Evolutionary conservation across 192 early-diverging fungal genomes (phyloP).

Genomic region (Coemansia sp.): DNA sequence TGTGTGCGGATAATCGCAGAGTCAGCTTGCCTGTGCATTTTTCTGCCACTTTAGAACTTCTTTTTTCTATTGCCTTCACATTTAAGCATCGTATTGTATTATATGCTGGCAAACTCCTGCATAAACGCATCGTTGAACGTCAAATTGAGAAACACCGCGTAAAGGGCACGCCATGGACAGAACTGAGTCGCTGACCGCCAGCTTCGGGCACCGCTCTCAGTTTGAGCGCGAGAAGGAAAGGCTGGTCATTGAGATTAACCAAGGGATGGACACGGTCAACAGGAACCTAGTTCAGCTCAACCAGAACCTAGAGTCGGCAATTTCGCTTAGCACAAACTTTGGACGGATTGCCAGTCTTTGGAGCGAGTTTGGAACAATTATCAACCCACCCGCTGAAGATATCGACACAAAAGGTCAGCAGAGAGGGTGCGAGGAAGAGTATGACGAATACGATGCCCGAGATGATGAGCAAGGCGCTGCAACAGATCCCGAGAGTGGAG

Average conservation of each 20-base stretch:
- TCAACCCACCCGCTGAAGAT: conserved; percentile 30
- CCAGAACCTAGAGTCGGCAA: conserved; percentile 50
- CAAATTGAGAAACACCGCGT: too few relatives aligned
- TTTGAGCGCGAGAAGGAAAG: conserved; percentile 52
- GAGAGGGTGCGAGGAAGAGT: conserved; percentile 11
- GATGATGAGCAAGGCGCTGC: conserved; percentile 6
- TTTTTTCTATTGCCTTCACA: too few relatives aligned
- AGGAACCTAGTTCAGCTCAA: conserved; percentile 43
- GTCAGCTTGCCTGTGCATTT: too few relatives aligned
- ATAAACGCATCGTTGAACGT: too few relatives aligned
- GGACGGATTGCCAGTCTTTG: conserved; percentile 36
- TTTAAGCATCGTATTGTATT: too few relatives aligned
- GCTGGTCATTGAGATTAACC: conserved; percentile 46
- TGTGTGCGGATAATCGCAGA: too few relatives aligned
- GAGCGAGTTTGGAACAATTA: conserved; percentile 48
- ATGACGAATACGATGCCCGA: conserved; percentile 3
- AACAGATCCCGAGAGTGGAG: conserved; percentile 3
- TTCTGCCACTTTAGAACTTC: too few relatives aligned
- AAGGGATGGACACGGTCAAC: conserved; percentile 44
- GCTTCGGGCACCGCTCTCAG: conserved; percentile 26
- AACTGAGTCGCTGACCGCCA: conserved; percentile 18
- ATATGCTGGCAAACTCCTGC: too few relatives aligned
- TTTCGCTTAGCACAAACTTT: conserved; percentile 43
- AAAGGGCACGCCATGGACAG: conserved; percentile 24
- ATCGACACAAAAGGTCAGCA: conserved; percentile 18